Evolutionary conservation across 78 protist species (phyloP).

Genomic region (Goniomonas avonlea): DNA sequence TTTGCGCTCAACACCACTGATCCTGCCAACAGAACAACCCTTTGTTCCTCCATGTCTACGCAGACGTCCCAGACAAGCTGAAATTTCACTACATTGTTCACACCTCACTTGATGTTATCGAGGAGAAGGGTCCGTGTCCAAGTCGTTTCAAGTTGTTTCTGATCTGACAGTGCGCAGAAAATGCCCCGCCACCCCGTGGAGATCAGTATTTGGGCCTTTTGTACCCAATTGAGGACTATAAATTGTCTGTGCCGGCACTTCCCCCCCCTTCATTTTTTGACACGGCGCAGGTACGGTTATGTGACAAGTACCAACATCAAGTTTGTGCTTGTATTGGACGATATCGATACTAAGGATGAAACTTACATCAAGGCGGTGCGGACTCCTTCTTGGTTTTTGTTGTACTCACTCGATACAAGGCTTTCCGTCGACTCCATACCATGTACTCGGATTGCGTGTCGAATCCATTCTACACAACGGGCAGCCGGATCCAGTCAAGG

Average conservation of each 20-base stretch:
- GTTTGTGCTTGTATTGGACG: slow-evolving; percentile 3
- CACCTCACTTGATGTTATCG: slow-evolving; percentile 13
- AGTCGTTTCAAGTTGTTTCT: not conserved
- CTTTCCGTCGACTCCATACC: not conserved
- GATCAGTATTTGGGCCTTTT: slow-evolving; percentile 8
- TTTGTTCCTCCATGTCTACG: not conserved
- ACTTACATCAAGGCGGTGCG: slow-evolving; percentile 1
- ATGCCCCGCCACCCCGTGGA: not conserved
- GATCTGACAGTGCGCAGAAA: not conserved
- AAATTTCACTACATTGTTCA: slow-evolving; percentile 18
- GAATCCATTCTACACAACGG: slow-evolving; percentile 27
- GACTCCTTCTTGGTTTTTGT: not conserved
- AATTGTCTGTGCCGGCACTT: not conserved
- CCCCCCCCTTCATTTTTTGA: not conserved
- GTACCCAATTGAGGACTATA: slow-evolving; percentile 12
- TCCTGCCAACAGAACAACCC: too few relatives aligned
- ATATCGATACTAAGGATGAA: not conserved
- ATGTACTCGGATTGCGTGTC: not conserved
- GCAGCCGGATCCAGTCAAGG: too few relatives aligned
- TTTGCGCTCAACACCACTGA: too few relatives aligned
- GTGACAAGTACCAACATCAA: slow-evolving; percentile 3
- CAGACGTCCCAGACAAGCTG: not conserved
- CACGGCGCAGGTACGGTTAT: too few relatives aligned
- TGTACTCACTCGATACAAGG: not conserved
- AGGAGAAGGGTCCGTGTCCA: not conserved